Evolutionary conservation across 768 basidiomycete species (phyloP), one percentile per base, ranked within the genome.

Genomic region (Auricularia sp.): DNA sequence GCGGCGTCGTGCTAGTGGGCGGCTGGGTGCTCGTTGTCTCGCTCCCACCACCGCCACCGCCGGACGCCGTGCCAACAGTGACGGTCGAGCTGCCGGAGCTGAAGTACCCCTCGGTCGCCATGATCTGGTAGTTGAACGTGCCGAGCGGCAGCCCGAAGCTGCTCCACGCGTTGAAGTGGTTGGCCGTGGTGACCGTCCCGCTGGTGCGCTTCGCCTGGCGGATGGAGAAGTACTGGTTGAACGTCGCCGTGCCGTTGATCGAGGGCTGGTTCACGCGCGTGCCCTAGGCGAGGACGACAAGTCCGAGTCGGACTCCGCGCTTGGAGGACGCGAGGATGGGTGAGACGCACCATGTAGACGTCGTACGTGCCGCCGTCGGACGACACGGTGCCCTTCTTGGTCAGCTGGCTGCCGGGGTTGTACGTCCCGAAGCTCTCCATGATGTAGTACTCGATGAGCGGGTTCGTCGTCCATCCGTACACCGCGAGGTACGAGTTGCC

Each of bases 121-220:
- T 11, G 35, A 62, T 62, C 62, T 62, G 62, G 7, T 62, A 62
- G 29, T 62, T 37, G 36, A 34, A 34, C 62, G 37, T 39, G 21
- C 62, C 62, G 11, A 62, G 34, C 14, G 13, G 14, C 10, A 62
- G n/a, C 4, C 44, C 44, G 35, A 62, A 34, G 16, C 62, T 11
- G 6, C 14, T 44, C 62, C 62, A 62, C 24, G 62, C 62, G 29
- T 62, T 47, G 39, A 62, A 62, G 1, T 62, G 62, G 35, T 36
- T 44, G 1, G 62, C 24, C 7, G 73, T 73, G 62, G 71, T 76
- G 24, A 80, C 74, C 7, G 72, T 66, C 7, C 69, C 69, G 37
- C 74, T 70, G 64, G 73, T 68, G 24, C 59, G 56, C 45, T 51
- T 62, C 24, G 4, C 4, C 56, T 36, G n/a, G 45, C 65, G 65